phyloP scores from a whole-genome alignment of 1,284 basidiomycete genomes.

The Cryptococcus floricola region DNA sequence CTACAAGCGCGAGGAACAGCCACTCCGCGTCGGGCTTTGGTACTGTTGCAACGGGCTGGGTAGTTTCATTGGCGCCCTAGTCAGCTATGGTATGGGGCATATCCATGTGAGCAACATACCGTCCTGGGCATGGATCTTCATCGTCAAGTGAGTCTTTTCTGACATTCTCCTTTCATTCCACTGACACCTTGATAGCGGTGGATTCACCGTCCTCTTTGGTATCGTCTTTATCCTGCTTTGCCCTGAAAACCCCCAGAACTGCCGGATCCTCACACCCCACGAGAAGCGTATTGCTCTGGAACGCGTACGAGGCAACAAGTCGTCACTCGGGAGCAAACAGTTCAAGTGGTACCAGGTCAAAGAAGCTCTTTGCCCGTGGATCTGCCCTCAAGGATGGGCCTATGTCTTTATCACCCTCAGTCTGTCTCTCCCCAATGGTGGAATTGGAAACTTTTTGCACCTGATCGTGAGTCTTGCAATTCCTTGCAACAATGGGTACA shows the following conservation, averaged over 20 bases:
- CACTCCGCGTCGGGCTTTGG: slow-evolving; percentile 17
- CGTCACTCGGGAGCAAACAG: slow-evolving; percentile 26
- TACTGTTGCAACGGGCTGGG: slow-evolving; percentile 1
- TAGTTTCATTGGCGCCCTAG: slow-evolving; percentile 29
- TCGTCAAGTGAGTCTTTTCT: slow-evolving; percentile 25
- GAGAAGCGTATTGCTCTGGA: slow-evolving; percentile 34
- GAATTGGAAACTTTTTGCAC: slow-evolving; percentile 21
- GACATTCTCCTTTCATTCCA: background rate
- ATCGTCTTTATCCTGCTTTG: slow-evolving; percentile 29
- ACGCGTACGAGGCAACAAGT: slow-evolving; percentile 38
- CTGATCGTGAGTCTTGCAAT: slow-evolving; percentile 14
- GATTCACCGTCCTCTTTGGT: slow-evolving; percentile 33
- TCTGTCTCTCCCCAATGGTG: slow-evolving; percentile 32
- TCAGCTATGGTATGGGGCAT: slow-evolving; percentile 39
- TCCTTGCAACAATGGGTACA: background rate
- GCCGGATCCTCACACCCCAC: slow-evolving; percentile 20
- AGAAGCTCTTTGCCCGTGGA: slow-evolving; percentile 35
- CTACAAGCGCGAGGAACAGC: slow-evolving; percentile 45
- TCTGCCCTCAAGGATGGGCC: slow-evolving; percentile 24
- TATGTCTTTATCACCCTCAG: slow-evolving; percentile 18
- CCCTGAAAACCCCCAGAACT: slow-evolving; percentile 33
- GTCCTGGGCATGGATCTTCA: slow-evolving; percentile 37
- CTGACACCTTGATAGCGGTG: slow-evolving; percentile 13
- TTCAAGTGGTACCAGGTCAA: slow-evolving; percentile 40
- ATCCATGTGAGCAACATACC: slow-evolving; percentile 10